phyloP scores from a whole-genome alignment of 129 eudicot species.

The Arctium minus region DNA sequence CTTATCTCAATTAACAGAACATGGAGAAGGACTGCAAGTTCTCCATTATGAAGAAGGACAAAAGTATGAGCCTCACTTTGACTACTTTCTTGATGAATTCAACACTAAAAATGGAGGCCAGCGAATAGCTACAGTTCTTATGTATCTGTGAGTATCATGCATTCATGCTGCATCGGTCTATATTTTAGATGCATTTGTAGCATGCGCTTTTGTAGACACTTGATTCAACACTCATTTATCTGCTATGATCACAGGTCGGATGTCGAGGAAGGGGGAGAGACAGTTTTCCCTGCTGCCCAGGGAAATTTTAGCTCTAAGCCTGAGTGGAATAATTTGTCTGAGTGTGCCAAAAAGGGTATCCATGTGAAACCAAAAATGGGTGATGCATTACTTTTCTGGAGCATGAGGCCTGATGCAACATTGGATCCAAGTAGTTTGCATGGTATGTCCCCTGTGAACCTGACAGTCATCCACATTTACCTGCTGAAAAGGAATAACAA shows the following conservation, averaged over 20 bases:
- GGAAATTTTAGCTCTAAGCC: constrained; percentile 69
- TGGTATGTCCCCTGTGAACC: constrained; percentile 37
- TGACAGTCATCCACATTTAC: not conserved
- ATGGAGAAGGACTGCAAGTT: constrained; percentile 95
- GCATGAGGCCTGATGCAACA: constrained; percentile 98
- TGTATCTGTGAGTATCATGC: constrained; percentile 76
- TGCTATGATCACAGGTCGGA: constrained; percentile 59
- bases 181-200: not conserved
- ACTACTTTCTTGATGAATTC: constrained; percentile 86
- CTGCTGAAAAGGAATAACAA: not conserved
- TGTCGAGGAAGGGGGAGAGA: constrained; percentile 99
- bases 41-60: constrained; percentile 95
- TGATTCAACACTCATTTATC: not conserved
- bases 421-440: constrained; percentile 93
- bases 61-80: constrained; percentile 92
- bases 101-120: constrained; percentile 95
- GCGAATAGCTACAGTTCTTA: constrained; percentile 88
- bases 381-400: constrained; percentile 96
- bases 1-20: constrained; percentile 48
- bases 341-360: constrained; percentile 87
- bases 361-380: constrained; percentile 90
- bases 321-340: constrained; percentile 82
- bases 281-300: constrained; percentile 82
- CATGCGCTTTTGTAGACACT: not conserved
- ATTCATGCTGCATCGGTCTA: not conserved